phyloP scores from a whole-genome alignment of 2,329 filamentous ascomycete genomes.

The Claviceps sp. region DNA sequence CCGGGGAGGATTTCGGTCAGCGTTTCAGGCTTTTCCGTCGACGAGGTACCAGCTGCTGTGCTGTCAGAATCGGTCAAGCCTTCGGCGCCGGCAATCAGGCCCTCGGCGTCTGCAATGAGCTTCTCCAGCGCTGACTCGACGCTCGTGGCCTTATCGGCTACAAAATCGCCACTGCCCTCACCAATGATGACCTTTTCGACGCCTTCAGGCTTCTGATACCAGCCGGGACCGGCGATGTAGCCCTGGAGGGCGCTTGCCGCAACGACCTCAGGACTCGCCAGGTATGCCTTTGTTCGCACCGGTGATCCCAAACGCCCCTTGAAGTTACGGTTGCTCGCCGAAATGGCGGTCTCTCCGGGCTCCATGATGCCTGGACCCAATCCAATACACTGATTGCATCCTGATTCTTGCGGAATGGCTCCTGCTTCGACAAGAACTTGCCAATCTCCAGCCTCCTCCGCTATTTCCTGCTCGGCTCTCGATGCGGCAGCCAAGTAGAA shows the following conservation, averaged over 20 bases:
- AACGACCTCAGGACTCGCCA: constrained; percentile 67
- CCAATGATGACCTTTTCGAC: constrained; percentile 55
- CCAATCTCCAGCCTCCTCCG: constrained; percentile 74
- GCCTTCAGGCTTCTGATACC: constrained; percentile 59
- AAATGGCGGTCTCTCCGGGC: constrained; percentile 72
- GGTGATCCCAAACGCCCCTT: constrained; percentile 38
- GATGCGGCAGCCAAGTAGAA: constrained; percentile 87
- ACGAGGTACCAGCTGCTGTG: background rate
- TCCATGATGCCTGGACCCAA: constrained; percentile 67
- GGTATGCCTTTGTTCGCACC: constrained; percentile 40
- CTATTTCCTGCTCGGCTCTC: constrained; percentile 55
- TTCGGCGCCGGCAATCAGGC: constrained; percentile 41
- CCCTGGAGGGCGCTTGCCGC: constrained; percentile 73
- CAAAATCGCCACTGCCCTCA: constrained; percentile 51
- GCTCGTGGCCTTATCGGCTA: constrained; percentile 32
- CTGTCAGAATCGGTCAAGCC: constrained; percentile 20
- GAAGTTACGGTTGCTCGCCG: constrained; percentile 87
- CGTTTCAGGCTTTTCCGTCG: background rate
- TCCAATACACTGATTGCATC: constrained; percentile 69
- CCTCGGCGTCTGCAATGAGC: constrained; percentile 55
- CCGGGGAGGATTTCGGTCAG: constrained; percentile 8
- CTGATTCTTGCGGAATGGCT: constrained; percentile 17
- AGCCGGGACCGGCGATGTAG: constrained; percentile 61
- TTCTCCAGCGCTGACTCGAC: constrained; percentile 60
- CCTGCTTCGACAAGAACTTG: constrained; percentile 40